A percentile compares a stretch with the other conserved stretches of the same genome.
phyloP scores from a whole-genome alignment of 805 yeast species.

The Ogataea nonfermentans region DNA sequence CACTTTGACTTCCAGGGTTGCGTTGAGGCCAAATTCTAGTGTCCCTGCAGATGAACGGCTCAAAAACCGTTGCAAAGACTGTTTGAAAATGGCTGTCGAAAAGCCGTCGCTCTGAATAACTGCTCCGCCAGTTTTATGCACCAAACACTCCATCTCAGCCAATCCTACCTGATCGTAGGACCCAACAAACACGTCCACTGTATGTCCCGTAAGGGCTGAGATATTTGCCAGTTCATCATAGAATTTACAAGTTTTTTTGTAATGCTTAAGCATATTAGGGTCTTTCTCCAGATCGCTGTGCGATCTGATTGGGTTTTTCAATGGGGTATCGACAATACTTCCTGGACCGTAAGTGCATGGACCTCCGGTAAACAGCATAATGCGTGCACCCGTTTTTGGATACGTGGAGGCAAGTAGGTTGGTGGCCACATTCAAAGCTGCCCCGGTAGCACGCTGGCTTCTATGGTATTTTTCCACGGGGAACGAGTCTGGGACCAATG shows the following conservation, averaged over 20 bases:
- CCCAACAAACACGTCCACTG: conserved; percentile 59
- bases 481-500: conserved; percentile 48
- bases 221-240: conserved; percentile 49
- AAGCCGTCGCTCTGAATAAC: conserved; percentile 64
- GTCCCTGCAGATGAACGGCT: conserved; percentile 36
- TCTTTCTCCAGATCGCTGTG: conserved; percentile 59
- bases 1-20: conserved; percentile 55
- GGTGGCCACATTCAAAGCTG: conserved; percentile 52
- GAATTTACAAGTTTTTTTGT: conserved; percentile 44
- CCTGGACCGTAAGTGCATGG: conserved; percentile 70
- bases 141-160: conserved; percentile 60
- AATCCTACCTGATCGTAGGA: conserved; percentile 69
- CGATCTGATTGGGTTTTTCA: conserved; percentile 64
- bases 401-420: conserved; percentile 37
- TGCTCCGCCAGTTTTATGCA: conserved; percentile 60
- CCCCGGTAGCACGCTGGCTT: conserved; percentile 54
- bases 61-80: conserved; percentile 56
- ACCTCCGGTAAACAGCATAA: conserved; percentile 58
- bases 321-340: conserved; percentile 48
- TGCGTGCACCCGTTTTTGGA: conserved; percentile 52
- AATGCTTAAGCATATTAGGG: conserved; percentile 36
- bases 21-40: conserved; percentile 55
- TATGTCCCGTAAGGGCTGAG: conserved; percentile 50
- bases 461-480: conserved; percentile 46
- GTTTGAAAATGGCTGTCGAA: conserved; percentile 65